Evolutionary conservation across 1,284 basidiomycete species (phyloP), one percentile per base, ranked within the genome.

Genomic region (Melampsora larici-populina): DNA sequence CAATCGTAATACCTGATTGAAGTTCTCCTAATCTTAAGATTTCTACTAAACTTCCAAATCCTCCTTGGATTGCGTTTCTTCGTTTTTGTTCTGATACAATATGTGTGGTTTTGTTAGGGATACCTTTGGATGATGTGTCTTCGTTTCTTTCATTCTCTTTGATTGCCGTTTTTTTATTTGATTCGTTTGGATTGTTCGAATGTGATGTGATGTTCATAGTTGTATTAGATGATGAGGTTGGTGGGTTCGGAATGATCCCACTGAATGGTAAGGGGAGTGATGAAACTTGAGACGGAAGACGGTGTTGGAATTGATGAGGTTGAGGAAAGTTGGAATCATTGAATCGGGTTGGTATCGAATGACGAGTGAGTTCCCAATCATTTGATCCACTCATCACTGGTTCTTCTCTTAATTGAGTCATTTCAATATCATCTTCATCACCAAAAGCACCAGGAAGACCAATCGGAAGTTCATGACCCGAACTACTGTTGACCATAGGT

Each of bases 41-140:
- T 21, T 75, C 73, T 1, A 75, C 73, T 36, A 75, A 43, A 33
- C 55, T 75, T 26, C 64, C 73, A 68, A 75, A 75, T 4, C 73
- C 65, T n/a, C 65, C 73, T 40, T 75, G 73, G 29, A 75, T 68
- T 0, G 73, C 73, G 40, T 75, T 75, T 29, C 73, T 17, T 1
- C 73, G 8, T 17, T 63, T 18, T 60, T 68, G 64, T 51, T 75
- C 73, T 13, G 73, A 75, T 2, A 75, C 64, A 15, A 75, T 75
- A 43, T 75, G 73, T 2, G 73, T 68, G 18, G n/a, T n/a, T n/a
- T 24, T 60, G 33, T 75, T 75, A 13, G 1, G 13, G 3, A 49
- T 55, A 3, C 21, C 21, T 55, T 6, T 26, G n/a, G n/a, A n/a
- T n/a, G n/a, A n/a, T 26, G 24, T 18, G 4, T 55, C 51, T 55